Base-by-base conservation (phyloP, 2,329 filamentous ascomycete genomes). In the Neobulgaria alba region DNA sequence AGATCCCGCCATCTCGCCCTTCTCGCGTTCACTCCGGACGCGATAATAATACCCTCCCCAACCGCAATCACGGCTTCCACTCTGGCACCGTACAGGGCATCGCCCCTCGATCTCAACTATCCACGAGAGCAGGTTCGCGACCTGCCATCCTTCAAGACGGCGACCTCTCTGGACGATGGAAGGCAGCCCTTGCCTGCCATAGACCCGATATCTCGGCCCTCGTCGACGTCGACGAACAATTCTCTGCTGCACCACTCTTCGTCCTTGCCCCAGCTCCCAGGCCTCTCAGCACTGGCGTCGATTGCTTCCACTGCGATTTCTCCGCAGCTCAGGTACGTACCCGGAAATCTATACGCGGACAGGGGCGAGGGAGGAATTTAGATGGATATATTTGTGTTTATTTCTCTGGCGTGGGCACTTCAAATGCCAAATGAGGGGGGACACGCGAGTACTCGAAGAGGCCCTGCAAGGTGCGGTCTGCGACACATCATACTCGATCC, bases 201-300 rank as follows among this genome's bases (percentile, higher is more conserved):
- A 54, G 65, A 67, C 50, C 67, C 71, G 31, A 68, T 70, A 39
- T 71, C 73, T 38, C 66, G 71, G 33, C 69, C 69, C 18, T 70
- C 72, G 3, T 73, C 73, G 36, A 68, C 69, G 20, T 67, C 66
- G 41, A 69, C 69, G 12, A 65, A 67, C 49, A 65, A 63, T 41
- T 65, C 67, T 4, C 59, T 58, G 36, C 57, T 55, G 36, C 62
- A 62, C 61, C 62, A 61, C 62, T 56, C 62, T 67, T 58, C 62
- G 34, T 59, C 51, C 41, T 52, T 57, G 34, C 60, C 50, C 44
- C 70, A 46, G 18, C 62, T 79, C 36, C 76, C 76, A 17, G 73
- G 72, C 17, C 60, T 81, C 38, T 75, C 75, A 38, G 68, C 75
- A 29, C 65, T 81, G 52, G 76, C 77, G 32, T 75, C 73, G 40